Percentiles rank a stretch among this genome's conserved stretches.
These are phyloP conservation scores for Teunomyces gatunensis DNA, from an alignment of 805 yeast genomes.

Conservation along the genomic window DNA sequence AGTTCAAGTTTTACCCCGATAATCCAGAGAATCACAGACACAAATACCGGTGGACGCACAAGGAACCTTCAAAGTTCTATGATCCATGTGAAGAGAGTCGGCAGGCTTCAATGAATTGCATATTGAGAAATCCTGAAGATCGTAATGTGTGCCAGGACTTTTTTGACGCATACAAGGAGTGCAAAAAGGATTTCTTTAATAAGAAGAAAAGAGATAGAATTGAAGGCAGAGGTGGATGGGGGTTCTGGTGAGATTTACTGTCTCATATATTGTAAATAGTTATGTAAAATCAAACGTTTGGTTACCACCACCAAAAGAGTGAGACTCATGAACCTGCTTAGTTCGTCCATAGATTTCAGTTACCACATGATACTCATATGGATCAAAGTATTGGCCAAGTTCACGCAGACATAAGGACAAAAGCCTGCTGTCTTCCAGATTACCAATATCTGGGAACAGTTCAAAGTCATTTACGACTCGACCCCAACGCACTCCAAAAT, in stretches of 20 bases:
- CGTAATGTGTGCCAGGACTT: slow-evolving; percentile 67
- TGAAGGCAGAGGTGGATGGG: slow-evolving; percentile 45
- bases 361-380: not conserved
- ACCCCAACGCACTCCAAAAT: slow-evolving; percentile 4
- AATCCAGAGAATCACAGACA: slow-evolving; percentile 73
- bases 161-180: slow-evolving; percentile 90
- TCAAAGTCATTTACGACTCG: slow-evolving; percentile 2
- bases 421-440: slow-evolving; percentile 1
- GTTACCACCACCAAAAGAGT: slow-evolving; percentile 4
- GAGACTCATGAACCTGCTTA: not conserved
- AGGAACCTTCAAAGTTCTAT: slow-evolving; percentile 79
- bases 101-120: slow-evolving; percentile 80
- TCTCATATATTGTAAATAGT: not conserved
- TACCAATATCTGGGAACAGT: slow-evolving; percentile 1
- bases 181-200: slow-evolving; percentile 56
- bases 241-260: slow-evolving; percentile 26
- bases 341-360: slow-evolving; percentile 1
- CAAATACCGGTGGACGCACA: slow-evolving; percentile 64
- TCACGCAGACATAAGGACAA: slow-evolving; percentile 4
- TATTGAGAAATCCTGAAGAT: slow-evolving; percentile 72
- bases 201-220: slow-evolving; percentile 35
- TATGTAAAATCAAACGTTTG: slow-evolving; percentile 4
- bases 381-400: slow-evolving; percentile 2
- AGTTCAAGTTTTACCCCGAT: slow-evolving; percentile 79
- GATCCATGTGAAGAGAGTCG: slow-evolving; percentile 94